A percentile compares a stretch with the other conserved stretches of the same genome.
phyloP scores from a whole-genome alignment of 306 rosid genomes.

The Vigna nakashimae region DNA sequence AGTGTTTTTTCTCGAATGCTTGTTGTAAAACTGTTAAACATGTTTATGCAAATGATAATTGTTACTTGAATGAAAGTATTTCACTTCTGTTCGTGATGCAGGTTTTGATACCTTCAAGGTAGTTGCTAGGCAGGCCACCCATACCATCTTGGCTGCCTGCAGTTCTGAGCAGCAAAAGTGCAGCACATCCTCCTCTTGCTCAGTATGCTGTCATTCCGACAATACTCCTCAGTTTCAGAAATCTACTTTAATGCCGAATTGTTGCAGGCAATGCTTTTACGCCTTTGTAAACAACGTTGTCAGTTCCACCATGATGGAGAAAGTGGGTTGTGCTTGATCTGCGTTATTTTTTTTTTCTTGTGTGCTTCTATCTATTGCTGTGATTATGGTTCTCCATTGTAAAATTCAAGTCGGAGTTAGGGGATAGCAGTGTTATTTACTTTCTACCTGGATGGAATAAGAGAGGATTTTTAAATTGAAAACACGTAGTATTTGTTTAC shows the following conservation, averaged over 20 bases:
- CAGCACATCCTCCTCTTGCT: constrained; percentile 33
- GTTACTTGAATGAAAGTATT: constrained; percentile 32
- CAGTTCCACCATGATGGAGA: constrained; percentile 52
- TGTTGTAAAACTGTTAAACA: constrained; percentile 16
- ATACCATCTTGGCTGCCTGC: constrained; percentile 73
- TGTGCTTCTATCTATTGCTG: background rate
- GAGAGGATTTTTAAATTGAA: background rate
- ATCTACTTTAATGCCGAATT: constrained; percentile 59
- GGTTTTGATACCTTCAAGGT: constrained; percentile 62
- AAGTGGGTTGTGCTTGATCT: constrained; percentile 42
- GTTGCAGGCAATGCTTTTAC: constrained; percentile 70
- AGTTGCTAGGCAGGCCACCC: constrained; percentile 74
- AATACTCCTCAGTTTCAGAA: constrained; percentile 41
- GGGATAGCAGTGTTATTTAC: background rate
- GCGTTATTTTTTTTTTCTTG: background rate
- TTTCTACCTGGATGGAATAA: background rate
- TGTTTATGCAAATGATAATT: constrained; percentile 17
- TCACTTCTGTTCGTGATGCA: constrained; percentile 44
- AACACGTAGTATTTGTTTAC: background rate
- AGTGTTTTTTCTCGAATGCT: constrained; percentile 1
- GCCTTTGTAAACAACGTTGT: constrained; percentile 63
- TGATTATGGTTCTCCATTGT: background rate
- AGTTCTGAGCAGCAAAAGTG: constrained; percentile 53
- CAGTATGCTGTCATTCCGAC: constrained; percentile 58
- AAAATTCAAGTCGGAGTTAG: background rate